These are phyloP conservation scores for Penicillium sp. DNA, from an alignment of 2,329 filamentous ascomycete genomes.

Conservation along the genomic window DNA sequence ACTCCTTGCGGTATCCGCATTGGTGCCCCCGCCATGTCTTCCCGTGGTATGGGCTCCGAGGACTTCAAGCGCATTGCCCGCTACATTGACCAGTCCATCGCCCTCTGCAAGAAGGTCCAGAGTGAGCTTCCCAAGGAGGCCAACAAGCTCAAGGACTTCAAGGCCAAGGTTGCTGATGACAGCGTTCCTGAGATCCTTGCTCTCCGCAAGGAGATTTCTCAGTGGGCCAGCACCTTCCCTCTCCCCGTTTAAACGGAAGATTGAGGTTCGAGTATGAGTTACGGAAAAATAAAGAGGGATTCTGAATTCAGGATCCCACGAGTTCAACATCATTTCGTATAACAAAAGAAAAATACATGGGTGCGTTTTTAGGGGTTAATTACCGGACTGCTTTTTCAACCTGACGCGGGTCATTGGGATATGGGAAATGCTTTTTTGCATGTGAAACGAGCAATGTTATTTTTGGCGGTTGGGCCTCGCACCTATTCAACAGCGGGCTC, in stretches of 20 bases:
- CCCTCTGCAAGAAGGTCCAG: constrained; percentile 88
- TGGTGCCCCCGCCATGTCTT: constrained; percentile 96
- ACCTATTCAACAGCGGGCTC: constrained; percentile 27
- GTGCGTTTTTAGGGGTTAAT: constrained; percentile 38
- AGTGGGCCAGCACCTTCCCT: constrained; percentile 87
- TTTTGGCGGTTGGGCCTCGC: constrained; percentile 17
- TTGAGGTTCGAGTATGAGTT: neutral
- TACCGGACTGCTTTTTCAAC: constrained; percentile 45
- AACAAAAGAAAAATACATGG: constrained; percentile 29
- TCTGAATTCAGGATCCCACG: constrained; percentile 19
- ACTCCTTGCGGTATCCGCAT: constrained; percentile 94
- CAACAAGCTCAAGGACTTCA: constrained; percentile 99
- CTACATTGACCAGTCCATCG: constrained; percentile 88
- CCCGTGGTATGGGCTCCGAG: constrained; percentile 84
- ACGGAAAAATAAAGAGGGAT: constrained; percentile 17
- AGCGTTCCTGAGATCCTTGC: constrained; percentile 77
- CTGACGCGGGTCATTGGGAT: constrained; percentile 40
- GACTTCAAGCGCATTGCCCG: constrained; percentile 87
- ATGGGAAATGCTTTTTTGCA: constrained; percentile 29
- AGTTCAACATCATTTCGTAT: constrained; percentile 42
- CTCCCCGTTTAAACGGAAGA: constrained; percentile 60
- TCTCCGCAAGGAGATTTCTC: constrained; percentile 83
- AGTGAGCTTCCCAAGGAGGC: constrained; percentile 83
- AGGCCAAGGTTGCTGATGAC: constrained; percentile 79
- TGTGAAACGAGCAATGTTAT: constrained; percentile 22